These are phyloP conservation scores for Saturnispora hagleri DNA, from an alignment of 805 yeast species.

Conservation along the genomic window DNA sequence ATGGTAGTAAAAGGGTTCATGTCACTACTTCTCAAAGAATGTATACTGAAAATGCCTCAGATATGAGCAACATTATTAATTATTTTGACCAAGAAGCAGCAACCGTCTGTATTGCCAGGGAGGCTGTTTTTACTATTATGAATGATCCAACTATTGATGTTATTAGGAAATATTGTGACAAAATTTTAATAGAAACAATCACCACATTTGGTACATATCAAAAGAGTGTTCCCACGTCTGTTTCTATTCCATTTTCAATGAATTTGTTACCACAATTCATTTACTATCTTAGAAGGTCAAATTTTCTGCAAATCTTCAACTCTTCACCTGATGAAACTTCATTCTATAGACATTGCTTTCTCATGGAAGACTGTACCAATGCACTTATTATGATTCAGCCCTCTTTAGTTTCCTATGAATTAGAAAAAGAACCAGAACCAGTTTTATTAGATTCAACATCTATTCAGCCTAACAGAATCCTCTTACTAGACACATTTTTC, in stretches of 20 bases:
- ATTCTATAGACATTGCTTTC: constrained; percentile 51
- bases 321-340: constrained; percentile 68
- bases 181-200: constrained; percentile 37
- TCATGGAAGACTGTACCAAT: constrained; percentile 52
- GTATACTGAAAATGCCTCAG: constrained; percentile 30
- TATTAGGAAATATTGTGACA: constrained; percentile 44
- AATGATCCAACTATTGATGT: constrained; percentile 28
- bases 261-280: constrained; percentile 58
- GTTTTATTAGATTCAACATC: constrained; percentile 58
- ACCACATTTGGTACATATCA: constrained; percentile 39
- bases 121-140: constrained; percentile 36
- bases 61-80: constrained; percentile 27
- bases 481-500: constrained; percentile 59
- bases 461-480: constrained; percentile 45
- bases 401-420: constrained; percentile 48
- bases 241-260: constrained; percentile 40
- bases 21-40: constrained; percentile 50
- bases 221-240: constrained; percentile 38
- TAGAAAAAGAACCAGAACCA: constrained; percentile 51
- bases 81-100: constrained; percentile 67
- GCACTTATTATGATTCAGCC: constrained; percentile 65
- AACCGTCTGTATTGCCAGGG: constrained; percentile 49
- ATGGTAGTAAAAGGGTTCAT: constrained; percentile 46
- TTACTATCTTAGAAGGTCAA: constrained; percentile 59
- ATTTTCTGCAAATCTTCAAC: constrained; percentile 55